A percentile compares a stretch with the other conserved stretches of the same genome.
phyloP scores from a whole-genome alignment of 1,284 basidiomycete species.

The Malassezia sympodialis region DNA sequence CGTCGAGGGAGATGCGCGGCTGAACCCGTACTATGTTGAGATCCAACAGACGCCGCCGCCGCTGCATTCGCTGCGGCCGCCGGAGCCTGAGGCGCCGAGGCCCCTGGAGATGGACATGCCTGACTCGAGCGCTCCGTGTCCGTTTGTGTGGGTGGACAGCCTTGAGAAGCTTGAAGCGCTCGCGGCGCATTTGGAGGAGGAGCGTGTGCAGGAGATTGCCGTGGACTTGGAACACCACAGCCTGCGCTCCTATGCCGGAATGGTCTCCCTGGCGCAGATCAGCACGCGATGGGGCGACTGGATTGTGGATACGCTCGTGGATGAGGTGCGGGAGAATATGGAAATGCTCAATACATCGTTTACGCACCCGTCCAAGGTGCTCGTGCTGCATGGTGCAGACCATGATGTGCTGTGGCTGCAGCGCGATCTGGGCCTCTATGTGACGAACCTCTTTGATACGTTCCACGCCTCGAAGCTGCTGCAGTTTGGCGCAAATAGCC shows the following conservation, averaged over 20 bases:
- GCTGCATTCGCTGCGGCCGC: constrained; percentile 48
- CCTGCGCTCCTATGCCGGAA: constrained; percentile 71
- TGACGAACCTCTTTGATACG: constrained; percentile 92
- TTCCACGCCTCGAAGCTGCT: constrained; percentile 77
- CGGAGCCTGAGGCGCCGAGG: constrained; percentile 23
- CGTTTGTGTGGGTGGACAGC: constrained; percentile 66
- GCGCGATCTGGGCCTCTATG: constrained; percentile 82
- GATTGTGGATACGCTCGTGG: constrained; percentile 67
- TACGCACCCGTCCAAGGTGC: constrained; percentile 71
- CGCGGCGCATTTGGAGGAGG: constrained; percentile 54
- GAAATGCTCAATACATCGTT: constrained; percentile 60
- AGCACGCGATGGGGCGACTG: constrained; percentile 76
- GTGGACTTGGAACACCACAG: constrained; percentile 90
- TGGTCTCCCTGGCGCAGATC: constrained; percentile 76
- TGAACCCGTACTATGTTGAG: constrained; percentile 43
- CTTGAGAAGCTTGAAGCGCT: constrained; percentile 56
- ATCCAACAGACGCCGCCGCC: constrained; percentile 29
- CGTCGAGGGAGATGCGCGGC: constrained; percentile 37
- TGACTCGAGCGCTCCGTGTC: constrained; percentile 58
- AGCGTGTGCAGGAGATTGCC: constrained; percentile 64
- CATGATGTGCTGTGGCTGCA: constrained; percentile 93
- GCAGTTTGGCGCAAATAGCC: constrained; percentile 64
- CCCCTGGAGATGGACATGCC: constrained; percentile 30
- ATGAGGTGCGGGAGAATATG: constrained; percentile 62
- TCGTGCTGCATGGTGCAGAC: constrained; percentile 77